Base-by-base conservation (phyloP, 768 basidiomycete species). In the Mycena galopus region DNA sequence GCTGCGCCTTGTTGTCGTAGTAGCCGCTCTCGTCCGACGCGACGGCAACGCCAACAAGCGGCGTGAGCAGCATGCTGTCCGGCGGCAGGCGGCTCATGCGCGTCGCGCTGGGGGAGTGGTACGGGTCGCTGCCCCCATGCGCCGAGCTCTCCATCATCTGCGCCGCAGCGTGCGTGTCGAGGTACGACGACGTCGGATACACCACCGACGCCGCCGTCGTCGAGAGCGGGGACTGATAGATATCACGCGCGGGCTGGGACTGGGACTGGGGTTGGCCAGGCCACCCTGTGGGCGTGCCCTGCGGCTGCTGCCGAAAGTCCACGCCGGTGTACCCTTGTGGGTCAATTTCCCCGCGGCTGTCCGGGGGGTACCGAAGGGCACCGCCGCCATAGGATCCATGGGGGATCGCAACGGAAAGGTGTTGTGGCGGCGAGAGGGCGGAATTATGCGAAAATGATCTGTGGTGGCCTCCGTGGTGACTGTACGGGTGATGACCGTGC, bases 41-140 rank as follows among this genome's bases (percentile, higher is more conserved):
- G n/a, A n/a, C 55, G 21, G 37, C 66, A 14, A 62, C 63, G 7
- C 30, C 9, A 37, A 64, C 67, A n/a, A 93, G 84, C n/a, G 93
- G 92, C 35, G 92, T 93, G 72, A 94, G 83, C 65, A 94, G 84
- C 29, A 91, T 93, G 80, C 90, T 93, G 76, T 90, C 88, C 33
- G 89, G 82, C 21, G 91, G 89, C 32, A 93, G 84, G 51, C 90
- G 86, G 73, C 82, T 65, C 82, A 67, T 58, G 39, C 44, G 69
- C 19, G 50, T 25, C 9, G 50, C 12, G 50, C 70, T 62, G n/a
- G 70, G 70, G 6, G 74, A 69, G 2, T 55, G 63, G 27, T 72
- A 72, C 33, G 51, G 30, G 53, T 60, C 47, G 35, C 51, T 23
- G 47, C 39, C 23, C 9, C 3, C 50, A 8, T 51, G 50, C 11